Base-by-base conservation (phyloP, 176 grass and related monocot genomes). In the Avena sativa region DNA sequence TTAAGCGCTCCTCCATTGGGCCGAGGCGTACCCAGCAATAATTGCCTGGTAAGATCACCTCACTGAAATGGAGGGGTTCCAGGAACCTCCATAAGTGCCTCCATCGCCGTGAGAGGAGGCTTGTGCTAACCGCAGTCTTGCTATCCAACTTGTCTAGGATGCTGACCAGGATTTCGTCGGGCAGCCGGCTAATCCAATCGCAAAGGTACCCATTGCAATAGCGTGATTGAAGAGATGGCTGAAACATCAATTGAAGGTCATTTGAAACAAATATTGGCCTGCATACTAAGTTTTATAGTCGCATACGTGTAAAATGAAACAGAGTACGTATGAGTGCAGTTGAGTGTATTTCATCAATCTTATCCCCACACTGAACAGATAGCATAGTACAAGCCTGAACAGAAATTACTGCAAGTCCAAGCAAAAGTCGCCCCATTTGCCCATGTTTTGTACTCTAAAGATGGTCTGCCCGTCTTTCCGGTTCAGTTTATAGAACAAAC, bases 71-170 rank as follows among this genome's bases (percentile, higher is more conserved):
- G 25, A 77, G 13, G 50, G 50, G 56, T 9, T 56, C 14, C 28
- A 77, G 6, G 74, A 77, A 32, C 0, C n/a, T 55, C 50, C 26
- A 57, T 28, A 77, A 19, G 74, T 36, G 25, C 74, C 12, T 38
- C 74, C 74, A 77, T 77, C 74, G 6, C 26, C 50, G 15, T 11
- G 74, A 77, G 25, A 77, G 26, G 23, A 77, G 23, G 75, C 51
- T 78, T 34, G 75, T 78, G 75, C 75, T 56, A 36, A 78, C 28
- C 5, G 16, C 28, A 1, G 23, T 38, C 23, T 57, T 57, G 75
- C 28, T 34, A 57, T 78, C 75, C 28, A 78, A 52, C 50, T 78
- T 77, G 23, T 77, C 13, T 51, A 51, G 49, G 49, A 51, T 51
- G 49, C 49, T 51, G 12, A 51, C 2, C 12, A 49, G 47, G 8